Evolutionary conservation across 73 alveolate species (phyloP), one percentile per base, ranked within the genome.

Genomic region (Stentor roeselii): DNA sequence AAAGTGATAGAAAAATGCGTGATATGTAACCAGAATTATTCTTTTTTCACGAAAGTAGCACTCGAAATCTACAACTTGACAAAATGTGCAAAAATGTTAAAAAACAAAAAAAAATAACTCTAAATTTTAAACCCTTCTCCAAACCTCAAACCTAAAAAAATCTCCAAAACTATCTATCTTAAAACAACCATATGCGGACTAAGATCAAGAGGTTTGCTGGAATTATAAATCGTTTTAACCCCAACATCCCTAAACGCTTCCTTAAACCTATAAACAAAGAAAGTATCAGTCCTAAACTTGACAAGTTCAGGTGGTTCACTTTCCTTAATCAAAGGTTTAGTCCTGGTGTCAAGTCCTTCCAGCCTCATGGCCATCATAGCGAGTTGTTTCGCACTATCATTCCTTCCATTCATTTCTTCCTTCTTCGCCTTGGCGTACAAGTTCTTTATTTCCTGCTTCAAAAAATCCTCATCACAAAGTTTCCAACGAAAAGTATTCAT

Each of bases 371-470:
- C 98, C 39, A 89, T 80, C 4, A 88, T 77, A 36, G 95, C 90
- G 27, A 78, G 75, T 39, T 94, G 96, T 77, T 90, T 87, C 21
- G 96, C 89, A 58, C 89, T 95, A 59, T 91, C 87, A 31, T 76
- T 88, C 84, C 93, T 93, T 75, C 98, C 98, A 60, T 89, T 91
- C 89, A 90, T 88, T 82, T 88, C 87, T 67, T 88, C 83, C 76
- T 90, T 90, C 40, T 90, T 75, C 15, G 95, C 90, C 78, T 90
- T 83, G 39, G 87, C 85, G 82, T 89, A 94, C 82, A 89, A 90
- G 37, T 76, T 85, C 34, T 92, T 93, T 3, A 94, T 94, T 75
- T 84, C 83, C 31, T 78, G 82, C 3, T 90, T 39, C 36, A 93
- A 77, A 35, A 42, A 37, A 0, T 92, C 95, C 41, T 87, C 88